phyloP scores from a whole-genome alignment of 176 grass and related monocot genomes.

The bread wheat (Triticum aestivum) region DNA sequence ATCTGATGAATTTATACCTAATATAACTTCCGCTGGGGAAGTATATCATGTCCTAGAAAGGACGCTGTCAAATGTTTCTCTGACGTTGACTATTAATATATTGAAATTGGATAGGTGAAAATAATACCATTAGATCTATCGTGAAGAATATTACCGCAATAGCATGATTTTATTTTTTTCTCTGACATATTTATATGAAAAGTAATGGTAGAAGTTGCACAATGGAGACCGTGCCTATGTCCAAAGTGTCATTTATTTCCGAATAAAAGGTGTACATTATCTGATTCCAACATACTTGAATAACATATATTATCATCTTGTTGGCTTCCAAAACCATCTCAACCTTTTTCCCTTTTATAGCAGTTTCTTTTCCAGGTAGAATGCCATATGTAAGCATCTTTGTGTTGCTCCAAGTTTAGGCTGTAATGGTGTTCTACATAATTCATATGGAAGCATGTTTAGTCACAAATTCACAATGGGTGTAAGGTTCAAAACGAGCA shows the following conservation, averaged over 20 bases:
- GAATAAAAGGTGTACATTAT: conserved; percentile 9
- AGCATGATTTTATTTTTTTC: not conserved
- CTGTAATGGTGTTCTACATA: not conserved
- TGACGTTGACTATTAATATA: not conserved
- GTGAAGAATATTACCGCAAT: not conserved
- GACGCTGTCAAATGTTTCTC: not conserved
- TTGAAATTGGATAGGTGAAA: not conserved
- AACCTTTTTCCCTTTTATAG: not conserved
- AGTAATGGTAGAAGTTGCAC: not conserved
- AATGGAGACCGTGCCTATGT: not conserved
- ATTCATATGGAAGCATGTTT: not conserved
- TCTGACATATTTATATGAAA: not conserved
- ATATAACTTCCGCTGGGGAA: not conserved
- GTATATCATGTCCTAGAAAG: not conserved
- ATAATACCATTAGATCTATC: not conserved
- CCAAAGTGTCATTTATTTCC: not conserved
- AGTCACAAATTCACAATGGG: not conserved
- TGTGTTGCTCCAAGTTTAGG: not conserved
- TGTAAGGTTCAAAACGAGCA: not conserved
- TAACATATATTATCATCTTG: not conserved
- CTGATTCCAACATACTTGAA: not conserved
- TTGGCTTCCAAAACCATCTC: not conserved
- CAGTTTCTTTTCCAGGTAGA: not conserved
- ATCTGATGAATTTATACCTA: conserved; percentile 16
- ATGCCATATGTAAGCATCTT: not conserved